Conservation (phyloP, 768 basidiomycete genomes). For the Daedaleopsis nitida region DNA sequence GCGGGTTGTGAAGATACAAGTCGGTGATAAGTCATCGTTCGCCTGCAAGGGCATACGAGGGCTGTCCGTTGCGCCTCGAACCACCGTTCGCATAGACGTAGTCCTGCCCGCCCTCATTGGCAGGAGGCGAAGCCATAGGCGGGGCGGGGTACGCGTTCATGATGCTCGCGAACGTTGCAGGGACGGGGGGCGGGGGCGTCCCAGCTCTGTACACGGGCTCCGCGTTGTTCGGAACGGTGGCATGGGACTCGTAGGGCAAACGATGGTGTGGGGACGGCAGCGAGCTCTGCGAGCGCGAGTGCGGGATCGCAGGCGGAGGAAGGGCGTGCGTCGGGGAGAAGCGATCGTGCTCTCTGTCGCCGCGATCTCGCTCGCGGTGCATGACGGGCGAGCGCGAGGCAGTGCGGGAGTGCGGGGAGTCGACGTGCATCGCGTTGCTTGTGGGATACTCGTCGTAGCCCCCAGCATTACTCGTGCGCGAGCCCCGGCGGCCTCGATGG, state of each 20-base stretch:
- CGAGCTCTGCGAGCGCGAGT: constrained; percentile 21
- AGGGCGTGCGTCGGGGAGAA: constrained; percentile 18
- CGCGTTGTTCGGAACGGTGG: constrained; percentile 1
- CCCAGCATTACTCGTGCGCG: constrained; percentile 20
- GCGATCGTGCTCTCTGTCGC: constrained; percentile 27
- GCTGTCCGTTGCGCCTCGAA: constrained; percentile 20
- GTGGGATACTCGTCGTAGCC: constrained; percentile 21
- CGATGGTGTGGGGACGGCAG: constrained; percentile 29
- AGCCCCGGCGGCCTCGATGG: constrained; percentile 21
- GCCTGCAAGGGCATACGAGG: constrained; percentile 2
- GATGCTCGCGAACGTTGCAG: constrained; percentile 65
- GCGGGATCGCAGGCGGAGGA: constrained; percentile 8
- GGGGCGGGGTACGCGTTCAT: constrained; percentile 66
- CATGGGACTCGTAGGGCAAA: constrained; percentile 26
- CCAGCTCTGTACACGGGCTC: constrained; percentile 12
- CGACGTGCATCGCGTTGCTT: constrained; percentile 14
- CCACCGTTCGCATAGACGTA: constrained; percentile 28
- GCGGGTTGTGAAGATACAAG: background rate
- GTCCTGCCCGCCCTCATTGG: constrained; percentile 32
- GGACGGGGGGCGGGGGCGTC: constrained; percentile 36
- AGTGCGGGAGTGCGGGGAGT: constrained; percentile 21
- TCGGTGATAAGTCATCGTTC: constrained; percentile 10
- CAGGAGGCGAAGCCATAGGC: constrained; percentile 27
- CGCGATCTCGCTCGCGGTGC: constrained; percentile 28
- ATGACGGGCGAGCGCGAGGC: constrained; percentile 31